phyloP scores from a whole-genome alignment of 163 green algal genomes.

The Chloromonas sp. region DNA sequence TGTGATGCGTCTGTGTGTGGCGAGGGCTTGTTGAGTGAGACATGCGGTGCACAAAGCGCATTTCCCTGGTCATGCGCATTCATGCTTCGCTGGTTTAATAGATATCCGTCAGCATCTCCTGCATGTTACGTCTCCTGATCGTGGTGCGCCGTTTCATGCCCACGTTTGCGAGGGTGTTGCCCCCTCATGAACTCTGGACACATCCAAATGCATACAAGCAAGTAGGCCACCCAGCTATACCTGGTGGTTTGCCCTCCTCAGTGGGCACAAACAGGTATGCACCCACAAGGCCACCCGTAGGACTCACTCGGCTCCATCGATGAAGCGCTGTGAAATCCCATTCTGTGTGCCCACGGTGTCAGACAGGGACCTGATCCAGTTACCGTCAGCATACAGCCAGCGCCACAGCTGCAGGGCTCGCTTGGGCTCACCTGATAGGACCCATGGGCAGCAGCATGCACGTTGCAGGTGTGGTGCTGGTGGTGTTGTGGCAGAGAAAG shows the following conservation, averaged over 20 bases:
- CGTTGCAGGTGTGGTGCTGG: background rate
- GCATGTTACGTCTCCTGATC: no score
- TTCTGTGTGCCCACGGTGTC: conserved; percentile 52
- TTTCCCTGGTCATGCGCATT: no score
- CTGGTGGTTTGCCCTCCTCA: background rate
- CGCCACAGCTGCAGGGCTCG: conserved; percentile 74
- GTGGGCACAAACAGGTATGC: background rate
- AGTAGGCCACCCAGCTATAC: no score
- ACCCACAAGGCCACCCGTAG: background rate
- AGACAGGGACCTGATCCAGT: conserved; percentile 48
- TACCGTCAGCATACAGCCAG: conserved; percentile 75
- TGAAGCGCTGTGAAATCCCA: conserved; percentile 51
- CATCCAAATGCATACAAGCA: no score
- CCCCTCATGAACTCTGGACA: no score
- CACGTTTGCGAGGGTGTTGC: no score
- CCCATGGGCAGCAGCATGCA: background rate
- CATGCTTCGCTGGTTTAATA: no score
- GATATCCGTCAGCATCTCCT: no score
- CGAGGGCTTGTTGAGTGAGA: no score
- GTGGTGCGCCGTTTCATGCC: no score
- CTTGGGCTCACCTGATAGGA: conserved; percentile 48
- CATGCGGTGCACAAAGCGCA: no score
- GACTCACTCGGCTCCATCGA: conserved; percentile 19
- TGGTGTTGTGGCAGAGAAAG: background rate
- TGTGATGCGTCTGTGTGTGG: no score